phyloP scores from a whole-genome alignment of 257 asterid genomes.

The Fraxinus anomala region DNA sequence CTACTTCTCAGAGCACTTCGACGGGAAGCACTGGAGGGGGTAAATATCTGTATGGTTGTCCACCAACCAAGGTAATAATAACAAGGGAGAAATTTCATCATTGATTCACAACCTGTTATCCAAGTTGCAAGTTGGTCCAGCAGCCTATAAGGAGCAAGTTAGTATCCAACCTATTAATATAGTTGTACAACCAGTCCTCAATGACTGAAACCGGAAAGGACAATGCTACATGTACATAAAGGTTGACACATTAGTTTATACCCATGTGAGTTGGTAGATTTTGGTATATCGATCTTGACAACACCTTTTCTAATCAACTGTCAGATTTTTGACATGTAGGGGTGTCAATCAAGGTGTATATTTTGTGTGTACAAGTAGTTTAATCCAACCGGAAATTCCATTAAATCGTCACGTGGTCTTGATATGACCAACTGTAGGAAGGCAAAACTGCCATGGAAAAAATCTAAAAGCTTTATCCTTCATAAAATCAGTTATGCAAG shows the following conservation, averaged over 20 bases:
- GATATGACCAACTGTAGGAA: background rate
- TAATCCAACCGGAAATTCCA: background rate
- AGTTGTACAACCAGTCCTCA: background rate
- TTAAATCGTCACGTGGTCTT: background rate
- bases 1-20: conserved; percentile 59
- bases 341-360: too few relatives aligned
- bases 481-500: background rate
- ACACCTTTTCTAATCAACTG: too few relatives aligned
- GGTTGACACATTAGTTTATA: too few relatives aligned
- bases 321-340: too few relatives aligned
- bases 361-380: too few relatives aligned
- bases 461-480: background rate
- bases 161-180: background rate
- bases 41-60: conserved; percentile 61
- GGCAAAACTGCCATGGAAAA: background rate
- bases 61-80: conserved; percentile 63
- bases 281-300: too few relatives aligned
- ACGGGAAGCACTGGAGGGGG: conserved; percentile 67
- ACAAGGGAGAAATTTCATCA: background rate
- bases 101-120: background rate
- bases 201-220: background rate
- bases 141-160: background rate
- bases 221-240: too few relatives aligned
- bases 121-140: background rate
- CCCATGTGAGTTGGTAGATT: too few relatives aligned